Percentiles rank a stretch among this genome's conserved stretches.
Evolutionary conservation across 495 filamentous ascomycete genomes (phyloP).

Genomic region (Penicillium salamii): DNA sequence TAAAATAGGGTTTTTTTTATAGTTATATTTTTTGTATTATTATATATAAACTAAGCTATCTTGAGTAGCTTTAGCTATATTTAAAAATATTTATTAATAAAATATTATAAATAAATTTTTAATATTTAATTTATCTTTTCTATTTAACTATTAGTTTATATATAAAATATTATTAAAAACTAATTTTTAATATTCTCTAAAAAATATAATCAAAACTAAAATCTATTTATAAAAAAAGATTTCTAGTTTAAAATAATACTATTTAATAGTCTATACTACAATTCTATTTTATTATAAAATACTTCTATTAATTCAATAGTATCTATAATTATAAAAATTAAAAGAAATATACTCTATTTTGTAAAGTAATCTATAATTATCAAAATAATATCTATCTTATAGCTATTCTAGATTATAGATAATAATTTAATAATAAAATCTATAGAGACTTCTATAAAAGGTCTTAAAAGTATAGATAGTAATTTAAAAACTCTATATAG

Average conservation of each 20-base stretch:
- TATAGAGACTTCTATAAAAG: neutral
- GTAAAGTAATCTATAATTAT: constrained; percentile 11
- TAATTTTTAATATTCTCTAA: constrained; percentile 1
- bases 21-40: neutral
- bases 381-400: neutral
- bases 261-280: neutral
- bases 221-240: constrained; percentile 10
- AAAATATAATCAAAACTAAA: constrained; percentile 12
- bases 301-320: constrained; percentile 3
- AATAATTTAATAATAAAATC: neutral
- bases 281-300: constrained; percentile 11
- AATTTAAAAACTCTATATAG: constrained; percentile 15
- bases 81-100: constrained; percentile 12
- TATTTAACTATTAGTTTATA: constrained; percentile 23
- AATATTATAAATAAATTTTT: constrained; percentile 2
- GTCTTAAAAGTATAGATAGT: neutral
- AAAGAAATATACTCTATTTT: neutral
- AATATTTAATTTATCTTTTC: constrained; percentile 8
- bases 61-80: neutral
- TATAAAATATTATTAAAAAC: constrained; percentile 4
- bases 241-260: constrained; percentile 15
- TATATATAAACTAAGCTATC: neutral
- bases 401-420: neutral
- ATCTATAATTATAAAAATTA: neutral
- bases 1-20: neutral